These are phyloP conservation scores for Neoascochyta sp. DNA, from an alignment of 2,329 filamentous ascomycete species.

Conservation along the genomic window DNA sequence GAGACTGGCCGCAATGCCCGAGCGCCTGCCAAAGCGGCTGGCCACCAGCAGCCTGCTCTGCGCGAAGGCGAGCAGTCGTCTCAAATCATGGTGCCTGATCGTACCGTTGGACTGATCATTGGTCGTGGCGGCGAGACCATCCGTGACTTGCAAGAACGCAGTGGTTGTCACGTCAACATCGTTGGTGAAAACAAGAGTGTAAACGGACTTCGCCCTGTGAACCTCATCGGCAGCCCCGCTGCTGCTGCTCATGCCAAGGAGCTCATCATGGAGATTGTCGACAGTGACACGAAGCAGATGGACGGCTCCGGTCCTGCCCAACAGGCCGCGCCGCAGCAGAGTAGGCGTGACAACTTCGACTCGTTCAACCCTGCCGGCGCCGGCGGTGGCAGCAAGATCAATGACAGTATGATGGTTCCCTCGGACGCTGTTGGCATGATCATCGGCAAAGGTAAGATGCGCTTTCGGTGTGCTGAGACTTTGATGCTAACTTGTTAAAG, in stretches of 20 bases:
- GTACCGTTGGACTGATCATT: slow-evolving; percentile 88
- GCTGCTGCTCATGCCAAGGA: slow-evolving; percentile 77
- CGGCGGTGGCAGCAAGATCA: slow-evolving; percentile 58
- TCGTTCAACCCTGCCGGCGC: slow-evolving; percentile 33
- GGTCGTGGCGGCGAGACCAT: slow-evolving; percentile 93
- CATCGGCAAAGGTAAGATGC: slow-evolving; percentile 69
- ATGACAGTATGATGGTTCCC: slow-evolving; percentile 78
- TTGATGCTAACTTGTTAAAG: slow-evolving; percentile 34
- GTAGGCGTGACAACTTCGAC: slow-evolving; percentile 39
- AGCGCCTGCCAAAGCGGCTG: slow-evolving; percentile 42
- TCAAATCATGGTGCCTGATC: slow-evolving; percentile 92
- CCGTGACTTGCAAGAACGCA: slow-evolving; percentile 83
- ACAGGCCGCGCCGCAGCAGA: slow-evolving; percentile 9
- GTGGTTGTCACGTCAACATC: slow-evolving; percentile 94
- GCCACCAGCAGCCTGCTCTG: slow-evolving; percentile 47
- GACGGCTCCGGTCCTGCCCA: slow-evolving; percentile 26
- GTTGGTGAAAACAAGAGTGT: slow-evolving; percentile 90
- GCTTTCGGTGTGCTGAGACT: neutral
- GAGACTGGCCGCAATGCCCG: slow-evolving; percentile 37
- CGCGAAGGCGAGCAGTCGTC: slow-evolving; percentile 80
- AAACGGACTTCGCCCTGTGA: slow-evolving; percentile 84
- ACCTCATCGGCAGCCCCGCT: slow-evolving; percentile 75
- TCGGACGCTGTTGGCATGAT: slow-evolving; percentile 95
- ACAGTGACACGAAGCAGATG: slow-evolving; percentile 68
- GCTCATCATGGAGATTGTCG: slow-evolving; percentile 88